Evolutionary conservation across 2,329 filamentous ascomycete species (phyloP).

Genomic region (Hymenoscyphus fraxineus): DNA sequence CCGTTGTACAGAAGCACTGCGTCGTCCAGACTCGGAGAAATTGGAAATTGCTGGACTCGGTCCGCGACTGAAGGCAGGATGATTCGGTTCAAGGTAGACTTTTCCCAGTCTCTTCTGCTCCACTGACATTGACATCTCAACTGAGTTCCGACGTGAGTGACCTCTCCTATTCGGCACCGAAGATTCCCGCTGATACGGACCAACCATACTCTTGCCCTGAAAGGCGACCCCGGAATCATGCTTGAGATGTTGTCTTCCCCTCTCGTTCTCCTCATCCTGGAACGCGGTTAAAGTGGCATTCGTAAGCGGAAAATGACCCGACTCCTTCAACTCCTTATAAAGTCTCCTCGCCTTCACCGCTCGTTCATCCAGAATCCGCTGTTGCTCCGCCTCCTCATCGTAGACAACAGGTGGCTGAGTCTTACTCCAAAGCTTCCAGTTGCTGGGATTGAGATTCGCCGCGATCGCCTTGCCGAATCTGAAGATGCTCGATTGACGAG

Average conservation of each 20-base stretch:
- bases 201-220: constrained; percentile 8
- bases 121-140: constrained; percentile 12
- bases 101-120: constrained; percentile 30
- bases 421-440: constrained; percentile 41
- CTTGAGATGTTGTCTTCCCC: constrained; percentile 15
- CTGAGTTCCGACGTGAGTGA: constrained; percentile 4
- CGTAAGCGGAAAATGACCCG: constrained; percentile 40
- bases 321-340: constrained; percentile 51
- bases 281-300: constrained; percentile 2
- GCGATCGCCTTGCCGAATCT: constrained; percentile 53
- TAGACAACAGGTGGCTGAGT: constrained; percentile 29
- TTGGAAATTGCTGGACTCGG: constrained; percentile 4
- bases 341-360: constrained; percentile 46
- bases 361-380: constrained; percentile 41
- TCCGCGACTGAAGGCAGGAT: constrained; percentile 5
- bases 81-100: constrained; percentile 24
- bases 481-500: constrained; percentile 46
- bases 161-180: neutral
- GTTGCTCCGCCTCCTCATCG: constrained; percentile 40
- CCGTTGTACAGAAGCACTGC: neutral
- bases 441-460: constrained; percentile 50
- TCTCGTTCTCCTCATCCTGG: neutral
- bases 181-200: neutral
- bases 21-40: neutral
- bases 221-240: constrained; percentile 32